phyloP scores from a whole-genome alignment of 2,329 filamentous ascomycete genomes.

The Chaetomiaceae sp. region DNA sequence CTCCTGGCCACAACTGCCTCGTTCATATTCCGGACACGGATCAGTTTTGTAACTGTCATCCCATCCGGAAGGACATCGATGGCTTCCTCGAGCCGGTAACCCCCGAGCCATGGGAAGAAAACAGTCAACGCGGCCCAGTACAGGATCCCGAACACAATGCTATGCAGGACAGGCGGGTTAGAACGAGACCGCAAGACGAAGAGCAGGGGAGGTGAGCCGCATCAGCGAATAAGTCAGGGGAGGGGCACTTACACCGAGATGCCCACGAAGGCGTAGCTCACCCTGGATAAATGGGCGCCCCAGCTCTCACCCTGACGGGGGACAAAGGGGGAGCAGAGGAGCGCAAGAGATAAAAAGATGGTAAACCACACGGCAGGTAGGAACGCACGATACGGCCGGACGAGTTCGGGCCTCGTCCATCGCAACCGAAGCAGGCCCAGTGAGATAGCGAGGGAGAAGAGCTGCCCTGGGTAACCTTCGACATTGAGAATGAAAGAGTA shows the following conservation, averaged over 20 bases:
- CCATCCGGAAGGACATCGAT: conserved; percentile 59
- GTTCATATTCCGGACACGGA: too few relatives aligned
- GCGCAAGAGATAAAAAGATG: conserved; percentile 46
- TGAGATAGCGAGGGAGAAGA: conserved; percentile 54
- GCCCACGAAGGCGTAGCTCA: conserved; percentile 50
- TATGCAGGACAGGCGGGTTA: background rate
- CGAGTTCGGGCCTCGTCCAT: conserved; percentile 52
- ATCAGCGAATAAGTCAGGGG: too few relatives aligned
- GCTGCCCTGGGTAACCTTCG: conserved; percentile 61
- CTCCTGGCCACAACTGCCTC: too few relatives aligned
- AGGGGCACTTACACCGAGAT: conserved; percentile 45
- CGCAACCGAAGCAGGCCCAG: conserved; percentile 58
- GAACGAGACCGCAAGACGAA: background rate
- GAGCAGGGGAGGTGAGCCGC: background rate
- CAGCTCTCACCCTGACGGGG: conserved; percentile 46
- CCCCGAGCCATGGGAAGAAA: conserved; percentile 52
- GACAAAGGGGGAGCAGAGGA: conserved; percentile 59
- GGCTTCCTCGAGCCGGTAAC: conserved; percentile 60
- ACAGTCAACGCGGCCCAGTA: conserved; percentile 69
- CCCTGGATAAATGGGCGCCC: conserved; percentile 43
- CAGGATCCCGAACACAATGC: conserved; percentile 48
- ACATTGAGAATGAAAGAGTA: conserved; percentile 72
- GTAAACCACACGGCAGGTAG: conserved; percentile 52
- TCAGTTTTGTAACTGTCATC: conserved; percentile 58
- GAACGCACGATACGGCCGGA: conserved; percentile 63